Base-by-base conservation (phyloP, 2,329 filamentous ascomycete species). In the Aspergillus persii region DNA sequence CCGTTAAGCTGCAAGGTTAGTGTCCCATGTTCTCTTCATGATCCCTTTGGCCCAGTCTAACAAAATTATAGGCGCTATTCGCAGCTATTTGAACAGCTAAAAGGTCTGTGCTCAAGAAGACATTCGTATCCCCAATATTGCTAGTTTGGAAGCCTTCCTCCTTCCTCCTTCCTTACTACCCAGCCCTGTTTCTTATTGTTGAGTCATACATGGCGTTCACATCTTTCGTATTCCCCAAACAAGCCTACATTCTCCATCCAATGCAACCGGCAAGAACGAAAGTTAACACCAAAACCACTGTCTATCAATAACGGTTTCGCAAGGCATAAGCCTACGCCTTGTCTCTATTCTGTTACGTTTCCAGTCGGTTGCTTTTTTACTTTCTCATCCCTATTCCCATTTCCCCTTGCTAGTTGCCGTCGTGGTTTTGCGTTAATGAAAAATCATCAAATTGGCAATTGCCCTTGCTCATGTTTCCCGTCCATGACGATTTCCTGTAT, bases 1-100 rank as follows among this genome's bases (percentile, higher is more conserved):
- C 92, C 12, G 86, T 83, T 50, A 89, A 87, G 76, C 81, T 98
- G 71, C 92, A 97, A 80, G 92, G 90, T 71, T 82, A 63, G 72
- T 65, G 8, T 49, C 15, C 50, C 48, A 44, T 18, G 5, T 4
- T 27, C 5, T 23, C 2, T 15, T 29, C 31, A 39, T 11, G 12
- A 2, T 50, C 11, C 4, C 27, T 7, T 8, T 8, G 29, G 4
- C 44, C n/a, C 44, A 58, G 56, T 63, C 60, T 64, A 44, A 67
- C 51, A 54, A 15, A 18, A 27, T 29, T 30, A 3, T 56, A 79
- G 77, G 78, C 59, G 79, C 79, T 61, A 80, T 81, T 62, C 76
- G 79, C 60, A 78, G 70, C 69, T 81, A 81, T 64, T 69, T 81
- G 61, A 81, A 81, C 72, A 78, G 74, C 69, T 81, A 75, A 70